Evolutionary conservation across 768 basidiomycete species (phyloP).

Genomic region (Tricholoma hemisulphureum): DNA sequence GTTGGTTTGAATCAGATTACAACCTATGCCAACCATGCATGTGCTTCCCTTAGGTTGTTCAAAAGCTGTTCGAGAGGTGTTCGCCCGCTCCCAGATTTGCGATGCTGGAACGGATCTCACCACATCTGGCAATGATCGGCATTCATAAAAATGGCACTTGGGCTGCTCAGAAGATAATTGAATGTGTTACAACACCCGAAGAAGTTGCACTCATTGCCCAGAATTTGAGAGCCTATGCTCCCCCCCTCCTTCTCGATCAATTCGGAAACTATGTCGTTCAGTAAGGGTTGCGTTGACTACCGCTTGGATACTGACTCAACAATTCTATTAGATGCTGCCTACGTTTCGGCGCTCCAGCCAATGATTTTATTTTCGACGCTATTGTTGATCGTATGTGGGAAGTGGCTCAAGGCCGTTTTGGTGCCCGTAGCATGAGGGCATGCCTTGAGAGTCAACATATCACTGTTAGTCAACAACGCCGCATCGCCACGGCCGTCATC

Average conservation of each 20-base stretch:
- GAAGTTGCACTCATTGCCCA: slow-evolving; percentile 83
- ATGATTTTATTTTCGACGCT: slow-evolving; percentile 96
- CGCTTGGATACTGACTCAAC: not conserved
- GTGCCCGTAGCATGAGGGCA: slow-evolving; percentile 96
- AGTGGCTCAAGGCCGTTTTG: slow-evolving; percentile 95
- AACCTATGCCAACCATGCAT: not conserved
- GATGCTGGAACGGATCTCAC: slow-evolving; percentile 92
- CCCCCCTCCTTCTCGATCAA: slow-evolving; percentile 91
- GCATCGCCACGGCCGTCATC: slow-evolving; percentile 90
- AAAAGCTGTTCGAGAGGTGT: slow-evolving; percentile 94
- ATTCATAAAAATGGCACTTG: slow-evolving; percentile 99
- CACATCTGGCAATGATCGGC: slow-evolving; percentile 95
- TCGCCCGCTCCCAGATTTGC: slow-evolving; percentile 73
- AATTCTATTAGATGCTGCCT: slow-evolving; percentile 69
- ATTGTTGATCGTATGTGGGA: slow-evolving; percentile 99
- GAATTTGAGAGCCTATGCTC: slow-evolving; percentile 87
- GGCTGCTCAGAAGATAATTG: slow-evolving; percentile 99
- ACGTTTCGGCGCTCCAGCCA: slow-evolving; percentile 84
- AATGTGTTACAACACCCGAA: slow-evolving; percentile 85
- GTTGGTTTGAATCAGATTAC: slow-evolving; percentile 19
- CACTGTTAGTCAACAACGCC: slow-evolving; percentile 86
- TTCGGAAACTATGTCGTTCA: slow-evolving; percentile 93
- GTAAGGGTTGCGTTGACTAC: slow-evolving; percentile 45
- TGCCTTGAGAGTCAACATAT: slow-evolving; percentile 91
- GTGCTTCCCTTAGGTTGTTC: slow-evolving; percentile 77